Conservation (phyloP, 805 yeast species). For the Nakazawaea siamensis region DNA sequence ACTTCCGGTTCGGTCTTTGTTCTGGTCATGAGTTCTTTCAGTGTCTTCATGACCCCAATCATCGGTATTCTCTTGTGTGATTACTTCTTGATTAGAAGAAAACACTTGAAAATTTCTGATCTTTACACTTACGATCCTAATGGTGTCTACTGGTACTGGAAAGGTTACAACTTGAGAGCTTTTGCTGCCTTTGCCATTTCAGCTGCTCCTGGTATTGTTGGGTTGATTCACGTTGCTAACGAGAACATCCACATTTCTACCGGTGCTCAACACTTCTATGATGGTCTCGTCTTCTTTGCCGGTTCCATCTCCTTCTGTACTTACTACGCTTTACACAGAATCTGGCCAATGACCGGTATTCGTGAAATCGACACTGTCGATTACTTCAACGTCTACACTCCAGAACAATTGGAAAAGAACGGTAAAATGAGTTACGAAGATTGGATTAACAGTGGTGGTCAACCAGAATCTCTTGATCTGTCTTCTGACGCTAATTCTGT, state of each 20-base stretch:
- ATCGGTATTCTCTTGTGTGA: slow-evolving; percentile 27
- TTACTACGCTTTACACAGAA: slow-evolving; percentile 16
- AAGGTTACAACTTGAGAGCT: slow-evolving; percentile 25
- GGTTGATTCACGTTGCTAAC: slow-evolving; percentile 24
- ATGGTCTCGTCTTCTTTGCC: slow-evolving; percentile 23
- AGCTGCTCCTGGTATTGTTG: slow-evolving; percentile 30
- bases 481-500: too few species aligned
- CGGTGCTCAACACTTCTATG: slow-evolving; percentile 19
- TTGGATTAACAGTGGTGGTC: slow-evolving; percentile 1
- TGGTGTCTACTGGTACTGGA: slow-evolving; percentile 21
- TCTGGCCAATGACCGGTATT: slow-evolving; percentile 17
- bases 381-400: slow-evolving; percentile 20
- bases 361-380: slow-evolving; percentile 17
- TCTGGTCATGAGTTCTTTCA: slow-evolving; percentile 29
- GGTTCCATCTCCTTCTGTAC: slow-evolving; percentile 20
- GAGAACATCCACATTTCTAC: slow-evolving; percentile 15
- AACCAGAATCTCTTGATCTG: too few species aligned
- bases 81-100: slow-evolving; percentile 24
- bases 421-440: slow-evolving; percentile 12
- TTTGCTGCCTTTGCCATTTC: slow-evolving; percentile 23
- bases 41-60: slow-evolving; percentile 28
- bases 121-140: slow-evolving; percentile 22
- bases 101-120: slow-evolving; percentile 23
- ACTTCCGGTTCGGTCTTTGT: slow-evolving; percentile 21
- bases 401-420: slow-evolving; percentile 18